Evolutionary conservation across 768 basidiomycete species (phyloP).

Genomic region (Cubamyces lactineus): DNA sequence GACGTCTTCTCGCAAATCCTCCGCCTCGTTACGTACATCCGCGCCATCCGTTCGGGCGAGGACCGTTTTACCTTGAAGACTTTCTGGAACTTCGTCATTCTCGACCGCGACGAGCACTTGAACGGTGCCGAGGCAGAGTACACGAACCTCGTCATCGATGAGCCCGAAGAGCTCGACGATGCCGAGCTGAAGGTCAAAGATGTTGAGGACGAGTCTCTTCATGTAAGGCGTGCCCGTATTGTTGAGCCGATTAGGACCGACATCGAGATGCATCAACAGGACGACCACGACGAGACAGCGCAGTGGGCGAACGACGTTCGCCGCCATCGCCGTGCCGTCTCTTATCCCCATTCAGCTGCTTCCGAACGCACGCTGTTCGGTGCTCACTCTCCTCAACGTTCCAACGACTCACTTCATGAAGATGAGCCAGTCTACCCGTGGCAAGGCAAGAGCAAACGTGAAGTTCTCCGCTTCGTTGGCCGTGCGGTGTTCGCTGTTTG

Average conservation of each 20-base stretch:
- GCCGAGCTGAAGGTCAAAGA: conserved; percentile 42
- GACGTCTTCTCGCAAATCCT: conserved; percentile 56
- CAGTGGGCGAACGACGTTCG: conserved; percentile 57
- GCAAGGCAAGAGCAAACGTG: conserved; percentile 26
- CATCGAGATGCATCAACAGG: conserved; percentile 27
- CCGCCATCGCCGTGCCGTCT: conserved; percentile 39
- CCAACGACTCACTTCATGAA: conserved; percentile 61
- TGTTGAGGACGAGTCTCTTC: conserved; percentile 23
- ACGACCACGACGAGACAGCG: conserved; percentile 45
- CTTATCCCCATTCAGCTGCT: conserved; percentile 47
- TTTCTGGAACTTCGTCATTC: conserved; percentile 62
- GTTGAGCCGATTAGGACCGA: conserved; percentile 33
- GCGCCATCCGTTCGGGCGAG: conserved; percentile 36
- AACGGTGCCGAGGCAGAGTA: conserved; percentile 50
- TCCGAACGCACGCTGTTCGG: conserved; percentile 62
- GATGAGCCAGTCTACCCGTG: conserved; percentile 14
- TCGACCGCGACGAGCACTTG: conserved; percentile 46
- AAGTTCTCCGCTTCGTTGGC: conserved; percentile 46
- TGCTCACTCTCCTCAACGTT: conserved; percentile 50
- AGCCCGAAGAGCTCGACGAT: conserved; percentile 57
- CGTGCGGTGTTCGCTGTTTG: conserved; percentile 52
- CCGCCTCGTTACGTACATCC: conserved; percentile 56
- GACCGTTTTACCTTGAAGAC: conserved; percentile 48
- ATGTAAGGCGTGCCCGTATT: conserved; percentile 26
- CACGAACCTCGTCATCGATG: conserved; percentile 56